Evolutionary conservation across 1,284 basidiomycete genomes (phyloP).

Genomic region (Amylostereum chailletii): DNA sequence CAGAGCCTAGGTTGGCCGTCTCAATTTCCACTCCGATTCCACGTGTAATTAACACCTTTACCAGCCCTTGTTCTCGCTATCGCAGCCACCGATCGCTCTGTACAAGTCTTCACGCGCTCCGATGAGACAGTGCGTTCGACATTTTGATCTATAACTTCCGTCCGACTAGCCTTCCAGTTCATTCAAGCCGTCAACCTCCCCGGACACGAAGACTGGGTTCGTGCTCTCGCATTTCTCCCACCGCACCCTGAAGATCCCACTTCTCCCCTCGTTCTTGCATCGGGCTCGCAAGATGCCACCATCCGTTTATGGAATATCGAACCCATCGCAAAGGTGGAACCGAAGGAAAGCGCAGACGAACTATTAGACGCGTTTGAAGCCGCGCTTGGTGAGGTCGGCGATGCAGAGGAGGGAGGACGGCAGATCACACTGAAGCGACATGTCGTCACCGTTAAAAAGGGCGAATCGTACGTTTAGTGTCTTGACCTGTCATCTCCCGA

Average conservation of each 20-base stretch:
- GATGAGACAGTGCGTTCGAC: conserved; percentile 36
- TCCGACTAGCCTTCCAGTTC: conserved; percentile 32
- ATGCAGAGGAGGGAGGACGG: conserved; percentile 56
- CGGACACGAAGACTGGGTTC: conserved; percentile 94
- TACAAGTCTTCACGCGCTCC: conserved; percentile 69
- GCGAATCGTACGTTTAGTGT: too few relatives aligned
- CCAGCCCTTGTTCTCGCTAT: conserved; percentile 70
- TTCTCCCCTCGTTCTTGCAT: conserved; percentile 59
- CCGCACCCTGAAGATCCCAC: conserved; percentile 16
- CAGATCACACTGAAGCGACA: conserved; percentile 84
- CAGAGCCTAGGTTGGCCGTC: conserved; percentile 46
- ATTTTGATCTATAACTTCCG: neutral
- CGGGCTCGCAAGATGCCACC: conserved; percentile 88
- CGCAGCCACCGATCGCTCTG: conserved; percentile 65
- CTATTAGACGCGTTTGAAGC: conserved; percentile 84
- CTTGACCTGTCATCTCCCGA: too few relatives aligned
- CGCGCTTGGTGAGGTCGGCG: conserved; percentile 60
- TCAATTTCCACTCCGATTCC: neutral
- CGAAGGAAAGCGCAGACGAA: conserved; percentile 39
- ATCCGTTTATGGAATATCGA: conserved; percentile 85
- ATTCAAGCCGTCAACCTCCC: conserved; percentile 54
- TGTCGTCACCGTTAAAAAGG: conserved; percentile 52
- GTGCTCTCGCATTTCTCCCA: conserved; percentile 61
- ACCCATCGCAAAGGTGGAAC: conserved; percentile 22
- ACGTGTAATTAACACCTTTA: neutral